Conservation (phyloP, 257 asterid species). For the Henckelia pumila region DNA sequence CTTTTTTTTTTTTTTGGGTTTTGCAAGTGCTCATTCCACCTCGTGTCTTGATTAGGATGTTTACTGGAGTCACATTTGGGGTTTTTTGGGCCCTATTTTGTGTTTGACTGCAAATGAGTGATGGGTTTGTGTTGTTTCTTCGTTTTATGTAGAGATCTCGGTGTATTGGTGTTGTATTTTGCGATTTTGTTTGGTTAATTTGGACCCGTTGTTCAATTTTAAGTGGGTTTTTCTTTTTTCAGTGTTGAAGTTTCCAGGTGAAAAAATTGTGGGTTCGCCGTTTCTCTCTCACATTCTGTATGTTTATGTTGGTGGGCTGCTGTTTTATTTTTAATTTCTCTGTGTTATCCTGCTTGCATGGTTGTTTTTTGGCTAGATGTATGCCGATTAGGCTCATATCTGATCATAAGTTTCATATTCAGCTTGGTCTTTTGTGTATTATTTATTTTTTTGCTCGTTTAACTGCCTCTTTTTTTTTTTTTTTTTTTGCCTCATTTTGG, state of each 20-base stretch:
- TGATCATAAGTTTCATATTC: too few relatives aligned
- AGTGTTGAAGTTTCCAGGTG: conserved; percentile 24
- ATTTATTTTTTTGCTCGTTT: background rate
- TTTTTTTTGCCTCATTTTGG: background rate
- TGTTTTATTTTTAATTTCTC: background rate
- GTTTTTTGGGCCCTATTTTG: background rate
- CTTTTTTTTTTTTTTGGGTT: too few relatives aligned
- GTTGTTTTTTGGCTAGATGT: conserved; percentile 6
- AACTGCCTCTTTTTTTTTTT: background rate
- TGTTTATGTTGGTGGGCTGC: background rate
- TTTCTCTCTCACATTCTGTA: background rate
- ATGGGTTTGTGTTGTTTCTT: background rate
- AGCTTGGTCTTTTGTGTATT: background rate
- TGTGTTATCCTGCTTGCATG: background rate
- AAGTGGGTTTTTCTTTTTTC: background rate
- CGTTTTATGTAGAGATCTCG: background rate
- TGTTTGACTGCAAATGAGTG: background rate
- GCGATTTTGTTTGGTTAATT: background rate
- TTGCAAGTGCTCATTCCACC: background rate
- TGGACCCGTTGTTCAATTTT: background rate
- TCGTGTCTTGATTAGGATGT: background rate
- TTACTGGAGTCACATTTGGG: background rate
- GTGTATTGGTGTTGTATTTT: background rate
- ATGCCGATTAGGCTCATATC: background rate
- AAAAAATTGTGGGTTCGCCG: background rate